These are phyloP conservation scores for Monilinia polystroma DNA, from an alignment of 2,329 filamentous ascomycete species.

Conservation along the genomic window DNA sequence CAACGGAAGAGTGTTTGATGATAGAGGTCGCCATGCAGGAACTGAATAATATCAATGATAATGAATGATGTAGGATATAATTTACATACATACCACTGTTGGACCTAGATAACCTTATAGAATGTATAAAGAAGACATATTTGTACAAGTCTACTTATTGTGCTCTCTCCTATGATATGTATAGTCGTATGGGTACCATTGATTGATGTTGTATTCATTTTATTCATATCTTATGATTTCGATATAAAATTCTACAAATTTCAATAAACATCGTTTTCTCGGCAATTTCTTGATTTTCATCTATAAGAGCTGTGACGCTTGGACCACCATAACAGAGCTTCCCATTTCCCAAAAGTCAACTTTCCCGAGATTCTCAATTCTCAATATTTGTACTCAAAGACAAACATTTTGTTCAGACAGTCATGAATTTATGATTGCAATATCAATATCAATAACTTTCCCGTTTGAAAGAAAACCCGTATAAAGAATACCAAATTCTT, in stretches of 20 bases:
- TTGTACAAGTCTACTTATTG: background rate
- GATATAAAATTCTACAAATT: too few species aligned
- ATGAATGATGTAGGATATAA: background rate
- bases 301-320: background rate
- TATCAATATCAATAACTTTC: background rate
- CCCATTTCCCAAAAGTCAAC: constrained; percentile 9
- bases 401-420: constrained; percentile 10
- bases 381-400: background rate
- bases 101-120: background rate
- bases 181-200: too few species aligned
- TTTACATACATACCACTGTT: background rate
- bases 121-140: background rate
- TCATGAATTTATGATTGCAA: constrained; percentile 9
- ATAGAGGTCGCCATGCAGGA: background rate
- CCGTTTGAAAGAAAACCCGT: background rate
- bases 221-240: too few species aligned
- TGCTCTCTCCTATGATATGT: background rate
- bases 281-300: background rate
- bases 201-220: too few species aligned
- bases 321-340: constrained; percentile 14
- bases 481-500: background rate
- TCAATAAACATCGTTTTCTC: background rate
- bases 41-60: background rate
- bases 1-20: constrained; percentile 3
- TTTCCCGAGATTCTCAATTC: background rate